Evolutionary conservation across 495 filamentous ascomycete species (phyloP).

Genomic region (Hypoxylon rickii): DNA sequence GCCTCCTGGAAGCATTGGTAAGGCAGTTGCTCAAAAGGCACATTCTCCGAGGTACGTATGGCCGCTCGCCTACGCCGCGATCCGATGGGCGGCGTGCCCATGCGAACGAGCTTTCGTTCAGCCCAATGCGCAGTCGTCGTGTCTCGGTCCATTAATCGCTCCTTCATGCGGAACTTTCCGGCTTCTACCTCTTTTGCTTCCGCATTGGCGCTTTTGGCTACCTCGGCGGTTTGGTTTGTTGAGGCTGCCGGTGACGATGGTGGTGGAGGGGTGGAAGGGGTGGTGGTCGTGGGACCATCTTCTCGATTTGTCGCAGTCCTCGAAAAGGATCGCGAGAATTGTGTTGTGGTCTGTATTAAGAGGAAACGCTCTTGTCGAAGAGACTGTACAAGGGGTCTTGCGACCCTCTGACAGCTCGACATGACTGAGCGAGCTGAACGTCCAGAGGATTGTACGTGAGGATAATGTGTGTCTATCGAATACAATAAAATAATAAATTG

Average conservation of each 20-base stretch:
- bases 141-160: constrained; percentile 37
- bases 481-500: constrained; percentile 1
- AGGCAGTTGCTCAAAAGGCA: constrained; percentile 91
- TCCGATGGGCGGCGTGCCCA: constrained; percentile 67
- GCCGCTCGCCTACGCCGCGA: constrained; percentile 84
- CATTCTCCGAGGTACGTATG: constrained; percentile 65
- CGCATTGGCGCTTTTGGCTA: constrained; percentile 2
- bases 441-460: neutral
- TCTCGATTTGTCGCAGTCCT: constrained; percentile 45
- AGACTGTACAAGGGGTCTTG: constrained; percentile 67
- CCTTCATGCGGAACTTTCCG: constrained; percentile 24
- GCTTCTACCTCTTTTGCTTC: neutral
- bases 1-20: constrained; percentile 99
- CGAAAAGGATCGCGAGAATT: constrained; percentile 53
- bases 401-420: constrained; percentile 71
- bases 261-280: constrained; percentile 36
- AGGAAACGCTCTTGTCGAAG: constrained; percentile 55
- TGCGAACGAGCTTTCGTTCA: constrained; percentile 62
- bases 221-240: constrained; percentile 2
- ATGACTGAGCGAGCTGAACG: constrained; percentile 48
- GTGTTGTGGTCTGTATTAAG: constrained; percentile 36
- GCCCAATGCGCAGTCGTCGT: constrained; percentile 51
- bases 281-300: constrained; percentile 40
- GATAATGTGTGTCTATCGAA: too few species aligned
- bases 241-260: constrained; percentile 2